phyloP scores from a whole-genome alignment of 306 rosid genomes.

The Chamaecrista fasciculata region DNA sequence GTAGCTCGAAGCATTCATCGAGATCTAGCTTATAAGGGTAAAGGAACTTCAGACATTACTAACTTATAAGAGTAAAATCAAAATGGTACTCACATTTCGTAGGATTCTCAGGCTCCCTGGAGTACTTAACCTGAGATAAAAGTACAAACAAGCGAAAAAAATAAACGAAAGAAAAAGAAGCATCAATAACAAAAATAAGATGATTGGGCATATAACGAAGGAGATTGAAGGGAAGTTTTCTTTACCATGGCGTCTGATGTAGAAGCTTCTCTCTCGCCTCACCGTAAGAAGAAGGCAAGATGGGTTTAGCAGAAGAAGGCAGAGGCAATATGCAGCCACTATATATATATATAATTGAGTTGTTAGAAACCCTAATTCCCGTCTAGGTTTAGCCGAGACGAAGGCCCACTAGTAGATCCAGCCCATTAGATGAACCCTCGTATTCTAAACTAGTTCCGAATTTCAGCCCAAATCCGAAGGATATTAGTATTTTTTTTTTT shows the following conservation, averaged over 20 bases:
- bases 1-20: too few species aligned
- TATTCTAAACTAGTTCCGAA: neutral
- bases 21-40: neutral
- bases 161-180: neutral
- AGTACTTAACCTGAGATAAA: slow-evolving; percentile 75
- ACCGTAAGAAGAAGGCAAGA: neutral
- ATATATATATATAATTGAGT: neutral
- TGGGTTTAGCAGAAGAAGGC: neutral
- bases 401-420: neutral
- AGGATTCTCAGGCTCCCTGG: slow-evolving; percentile 84
- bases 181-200: neutral
- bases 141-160: neutral
- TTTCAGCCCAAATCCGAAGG: neutral
- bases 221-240: too few species aligned
- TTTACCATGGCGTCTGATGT: slow-evolving; percentile 56
- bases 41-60: neutral
- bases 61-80: neutral
- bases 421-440: neutral
- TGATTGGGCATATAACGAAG: neutral
- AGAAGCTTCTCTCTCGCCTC: slow-evolving; percentile 13
- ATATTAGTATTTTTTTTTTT: too few species aligned
- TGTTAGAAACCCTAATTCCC: slow-evolving; percentile 4
- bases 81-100: slow-evolving; percentile 66
- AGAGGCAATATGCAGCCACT: neutral
- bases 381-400: too few species aligned